Evolutionary conservation across 352 stramenopile genomes (phyloP), one percentile per base, ranked within the genome.

Genomic region (Phytophthora tentaculata): DNA sequence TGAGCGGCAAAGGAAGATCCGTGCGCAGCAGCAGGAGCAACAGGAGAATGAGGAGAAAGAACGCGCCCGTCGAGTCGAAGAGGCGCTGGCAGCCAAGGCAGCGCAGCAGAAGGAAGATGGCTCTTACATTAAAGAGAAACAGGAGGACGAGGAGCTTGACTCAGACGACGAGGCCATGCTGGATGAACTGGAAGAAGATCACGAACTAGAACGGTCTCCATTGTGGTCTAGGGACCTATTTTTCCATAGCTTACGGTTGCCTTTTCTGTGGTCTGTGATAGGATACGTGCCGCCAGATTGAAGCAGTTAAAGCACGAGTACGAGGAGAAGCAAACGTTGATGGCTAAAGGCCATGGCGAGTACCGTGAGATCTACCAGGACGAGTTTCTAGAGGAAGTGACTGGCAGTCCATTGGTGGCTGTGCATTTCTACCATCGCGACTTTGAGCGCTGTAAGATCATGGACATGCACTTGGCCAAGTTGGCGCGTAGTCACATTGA

Each of bases 371-470:
- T 99, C 73, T 32, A 68, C 13, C 95, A 99, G 76, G 96, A 99
- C 74, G 97, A 98, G 67, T 99, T 99, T 74, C 73, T 99, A 6
- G 81, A 91, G 4, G 94, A 99, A 79, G 97, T 98, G 7, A 98
- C 95, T 13, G 76, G 71, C 10, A 93, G 79, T 56, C 79, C 82
- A 29, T 77, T 88, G 52, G 95, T 88, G 32, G 83, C 98, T 3
- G 88, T 98, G 35, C 95, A 99, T 63, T 99, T 98, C 61, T 99
- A 97, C 80, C 96, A 99, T 75, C 86, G 96, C 28, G 97, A 99
- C 63, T 99, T 99, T 81, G 90, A 98, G 77, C 83, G 90, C 23
- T 99, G 96, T 81, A 98, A 98, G 79, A 96, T 99, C 70, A 98
- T 99, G 94, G 96, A 99, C 76, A 97, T 91, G 81, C 88, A 96